Evolutionary conservation across 2,329 filamentous ascomycete genomes (phyloP).

Genomic region (Claviceps africana): DNA sequence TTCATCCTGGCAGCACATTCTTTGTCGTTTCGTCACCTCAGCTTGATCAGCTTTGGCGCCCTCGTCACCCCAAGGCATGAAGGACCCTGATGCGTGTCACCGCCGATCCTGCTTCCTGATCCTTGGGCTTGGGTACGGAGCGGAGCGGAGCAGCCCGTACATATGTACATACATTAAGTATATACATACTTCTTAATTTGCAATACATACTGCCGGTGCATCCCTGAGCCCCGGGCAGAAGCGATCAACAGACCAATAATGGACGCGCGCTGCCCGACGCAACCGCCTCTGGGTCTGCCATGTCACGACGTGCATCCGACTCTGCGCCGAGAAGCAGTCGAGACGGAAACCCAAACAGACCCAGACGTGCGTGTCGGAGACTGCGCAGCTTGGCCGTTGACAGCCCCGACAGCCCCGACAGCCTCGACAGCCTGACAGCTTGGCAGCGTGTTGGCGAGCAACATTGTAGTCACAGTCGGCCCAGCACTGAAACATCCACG

Average conservation of each 20-base stretch:
- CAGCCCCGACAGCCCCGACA: too few species aligned
- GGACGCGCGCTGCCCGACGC: neutral
- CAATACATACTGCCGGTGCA: neutral
- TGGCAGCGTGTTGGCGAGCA: neutral
- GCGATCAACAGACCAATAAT: constrained; percentile 3
- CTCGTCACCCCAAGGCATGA: neutral
- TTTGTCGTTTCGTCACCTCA: neutral
- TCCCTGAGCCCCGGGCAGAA: neutral
- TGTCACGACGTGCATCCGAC: neutral
- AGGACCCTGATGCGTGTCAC: constrained; percentile 1
- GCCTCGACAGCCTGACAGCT: too few species aligned
- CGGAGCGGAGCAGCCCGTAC: neutral
- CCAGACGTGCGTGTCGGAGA: too few species aligned
- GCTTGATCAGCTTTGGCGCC: neutral
- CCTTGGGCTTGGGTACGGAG: neutral
- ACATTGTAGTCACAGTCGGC: neutral
- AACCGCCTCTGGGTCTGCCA: neutral
- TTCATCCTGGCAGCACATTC: neutral
- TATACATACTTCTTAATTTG: too few species aligned
- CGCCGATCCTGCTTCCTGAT: neutral
- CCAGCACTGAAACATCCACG: neutral
- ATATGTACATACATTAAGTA: too few species aligned
- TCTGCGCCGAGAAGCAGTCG: neutral
- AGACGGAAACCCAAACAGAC: neutral
- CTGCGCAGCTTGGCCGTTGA: too few species aligned